Conservation (phyloP, 2,329 filamentous ascomycete species). For the Sclerotinia nivalis region DNA sequence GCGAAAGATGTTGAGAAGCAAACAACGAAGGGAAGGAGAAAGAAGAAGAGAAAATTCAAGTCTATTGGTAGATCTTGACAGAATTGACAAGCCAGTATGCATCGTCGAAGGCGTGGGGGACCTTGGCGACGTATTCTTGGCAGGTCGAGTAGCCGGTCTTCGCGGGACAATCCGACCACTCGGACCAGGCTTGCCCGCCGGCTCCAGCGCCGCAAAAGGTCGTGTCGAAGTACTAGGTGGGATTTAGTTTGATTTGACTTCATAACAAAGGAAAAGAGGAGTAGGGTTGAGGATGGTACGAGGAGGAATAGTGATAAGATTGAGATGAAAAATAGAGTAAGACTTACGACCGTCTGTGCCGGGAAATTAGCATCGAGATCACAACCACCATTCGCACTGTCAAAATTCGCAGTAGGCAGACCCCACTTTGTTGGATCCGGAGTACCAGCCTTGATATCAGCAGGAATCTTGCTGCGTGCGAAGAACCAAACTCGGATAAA, state of each 20-base stretch:
- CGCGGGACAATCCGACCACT: slow-evolving; percentile 52
- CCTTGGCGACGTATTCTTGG: slow-evolving; percentile 67
- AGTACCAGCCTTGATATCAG: slow-evolving; percentile 58
- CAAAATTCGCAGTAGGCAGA: slow-evolving; percentile 60
- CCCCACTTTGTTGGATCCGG: slow-evolving; percentile 71
- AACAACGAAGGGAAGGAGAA: neutral
- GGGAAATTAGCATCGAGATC: slow-evolving; percentile 69
- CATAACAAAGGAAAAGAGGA: too few relatives aligned
- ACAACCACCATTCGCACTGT: slow-evolving; percentile 57
- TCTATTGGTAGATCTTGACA: slow-evolving; percentile 61
- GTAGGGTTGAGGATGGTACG: too few relatives aligned
- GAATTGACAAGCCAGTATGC: slow-evolving; percentile 78
- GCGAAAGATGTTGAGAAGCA: neutral
- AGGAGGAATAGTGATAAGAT: neutral
- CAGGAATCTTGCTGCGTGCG: slow-evolving; percentile 69
- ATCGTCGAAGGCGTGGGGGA: slow-evolving; percentile 69
- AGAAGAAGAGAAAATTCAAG: neutral
- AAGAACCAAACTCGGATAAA: slow-evolving; percentile 54
- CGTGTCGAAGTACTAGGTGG: slow-evolving; percentile 60
- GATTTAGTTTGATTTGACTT: neutral
- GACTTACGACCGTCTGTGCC: slow-evolving; percentile 66
- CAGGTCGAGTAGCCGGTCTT: slow-evolving; percentile 67
- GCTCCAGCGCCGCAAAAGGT: slow-evolving; percentile 89
- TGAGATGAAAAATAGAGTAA: neutral
- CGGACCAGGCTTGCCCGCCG: slow-evolving; percentile 51